phyloP scores from a whole-genome alignment of 164 flowering plant genomes.

The Nymphaea thermarum region DNA sequence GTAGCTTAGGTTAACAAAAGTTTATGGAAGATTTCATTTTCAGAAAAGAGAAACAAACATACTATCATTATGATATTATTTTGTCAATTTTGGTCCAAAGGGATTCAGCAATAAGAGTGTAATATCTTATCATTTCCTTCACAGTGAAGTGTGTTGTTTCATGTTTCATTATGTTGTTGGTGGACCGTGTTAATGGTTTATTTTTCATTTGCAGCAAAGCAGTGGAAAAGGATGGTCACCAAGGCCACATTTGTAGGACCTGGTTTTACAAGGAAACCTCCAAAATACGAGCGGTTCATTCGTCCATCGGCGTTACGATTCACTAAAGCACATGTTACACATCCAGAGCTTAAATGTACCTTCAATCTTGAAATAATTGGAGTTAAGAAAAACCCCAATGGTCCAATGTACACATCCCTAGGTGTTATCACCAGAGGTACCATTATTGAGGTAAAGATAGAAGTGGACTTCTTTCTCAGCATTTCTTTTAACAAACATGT shows the following conservation, averaged over 20 bases:
- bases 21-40: too few species aligned
- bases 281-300: slow-evolving; percentile 93
- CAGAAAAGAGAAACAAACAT: too few species aligned
- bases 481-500: not conserved
- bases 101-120: too few species aligned
- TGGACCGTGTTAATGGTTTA: not conserved
- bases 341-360: slow-evolving; percentile 94
- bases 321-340: slow-evolving; percentile 92
- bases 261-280: slow-evolving; percentile 90
- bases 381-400: slow-evolving; percentile 94
- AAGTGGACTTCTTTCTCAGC: not conserved
- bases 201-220: slow-evolving; percentile 54
- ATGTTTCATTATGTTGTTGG: too few species aligned
- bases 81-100: too few species aligned
- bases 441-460: slow-evolving; percentile 63
- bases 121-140: too few species aligned
- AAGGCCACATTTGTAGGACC: slow-evolving; percentile 94
- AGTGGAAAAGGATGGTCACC: slow-evolving; percentile 98
- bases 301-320: slow-evolving; percentile 88
- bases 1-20: too few species aligned
- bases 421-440: slow-evolving; percentile 95
- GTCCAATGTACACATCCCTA: slow-evolving; percentile 88
- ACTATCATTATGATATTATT: too few species aligned
- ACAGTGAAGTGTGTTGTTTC: too few species aligned
- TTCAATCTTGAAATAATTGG: slow-evolving; percentile 94